Evolutionary conservation across 306 rosid species (phyloP).

Genomic region (Mimosa bimucronata): DNA sequence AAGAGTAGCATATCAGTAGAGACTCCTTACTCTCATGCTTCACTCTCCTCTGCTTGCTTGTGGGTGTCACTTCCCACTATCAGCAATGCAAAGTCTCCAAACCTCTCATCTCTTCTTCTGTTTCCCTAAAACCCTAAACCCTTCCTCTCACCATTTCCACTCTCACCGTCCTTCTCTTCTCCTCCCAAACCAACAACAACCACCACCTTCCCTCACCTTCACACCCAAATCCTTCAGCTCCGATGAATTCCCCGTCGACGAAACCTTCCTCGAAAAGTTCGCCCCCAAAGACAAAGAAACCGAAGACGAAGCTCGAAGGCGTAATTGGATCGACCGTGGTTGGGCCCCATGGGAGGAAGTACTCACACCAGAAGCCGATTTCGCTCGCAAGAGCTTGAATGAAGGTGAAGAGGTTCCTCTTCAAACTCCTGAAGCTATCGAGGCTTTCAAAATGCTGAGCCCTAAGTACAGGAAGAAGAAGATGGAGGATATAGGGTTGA

Average conservation of each 20-base stretch:
- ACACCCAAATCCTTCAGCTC: slow-evolving; percentile 57
- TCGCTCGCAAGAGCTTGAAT: slow-evolving; percentile 81
- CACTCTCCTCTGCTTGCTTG: not conserved
- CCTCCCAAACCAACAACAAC: not conserved
- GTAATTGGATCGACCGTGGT: slow-evolving; percentile 91
- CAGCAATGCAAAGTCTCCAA: slow-evolving; percentile 70
- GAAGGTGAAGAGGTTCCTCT: slow-evolving; percentile 95
- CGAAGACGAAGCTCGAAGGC: slow-evolving; percentile 84
- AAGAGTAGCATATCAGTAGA: not conserved
- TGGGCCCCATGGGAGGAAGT: slow-evolving; percentile 99
- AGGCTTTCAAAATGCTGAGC: slow-evolving; percentile 83
- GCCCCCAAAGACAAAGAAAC: slow-evolving; percentile 70
- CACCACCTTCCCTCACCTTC: slow-evolving; percentile 29
- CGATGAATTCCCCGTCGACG: slow-evolving; percentile 99
- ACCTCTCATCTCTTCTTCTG: slow-evolving; percentile 64
- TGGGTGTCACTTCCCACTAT: not conserved
- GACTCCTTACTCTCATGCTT: not conserved
- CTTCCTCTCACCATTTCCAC: slow-evolving; percentile 33
- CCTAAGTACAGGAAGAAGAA: slow-evolving; percentile 79
- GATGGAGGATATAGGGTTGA: slow-evolving; percentile 80
- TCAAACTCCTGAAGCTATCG: slow-evolving; percentile 81
- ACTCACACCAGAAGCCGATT: slow-evolving; percentile 83
- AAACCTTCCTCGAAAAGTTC: slow-evolving; percentile 59
- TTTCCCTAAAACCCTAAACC: slow-evolving; percentile 71
- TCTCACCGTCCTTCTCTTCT: slow-evolving; percentile 10